Conservation (phyloP, 1,139 yeast genomes). For the Ashbya aceris region DNA sequence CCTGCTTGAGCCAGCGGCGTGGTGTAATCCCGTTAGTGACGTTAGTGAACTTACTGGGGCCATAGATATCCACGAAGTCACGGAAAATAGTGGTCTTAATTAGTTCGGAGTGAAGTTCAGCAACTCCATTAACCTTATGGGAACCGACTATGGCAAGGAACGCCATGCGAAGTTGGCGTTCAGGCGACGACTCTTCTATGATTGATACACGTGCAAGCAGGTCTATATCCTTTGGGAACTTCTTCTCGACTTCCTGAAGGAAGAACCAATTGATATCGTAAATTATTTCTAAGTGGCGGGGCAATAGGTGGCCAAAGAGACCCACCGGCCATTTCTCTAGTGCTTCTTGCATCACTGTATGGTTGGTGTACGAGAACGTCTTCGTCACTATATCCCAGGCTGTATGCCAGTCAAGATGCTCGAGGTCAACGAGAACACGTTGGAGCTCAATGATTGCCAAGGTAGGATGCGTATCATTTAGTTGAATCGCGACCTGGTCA, state of each 20-base stretch:
- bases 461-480: slow-evolving; percentile 94
- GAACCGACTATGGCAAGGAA: slow-evolving; percentile 85
- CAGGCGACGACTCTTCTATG: slow-evolving; percentile 63
- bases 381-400: slow-evolving; percentile 80
- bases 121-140: slow-evolving; percentile 91
- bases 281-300: slow-evolving; percentile 86
- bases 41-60: slow-evolving; percentile 74
- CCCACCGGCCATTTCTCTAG: slow-evolving; percentile 93
- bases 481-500: slow-evolving; percentile 82
- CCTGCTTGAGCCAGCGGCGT: slow-evolving; percentile 92
- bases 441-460: slow-evolving; percentile 84
- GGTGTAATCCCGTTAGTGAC: slow-evolving; percentile 96
- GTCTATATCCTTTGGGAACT: slow-evolving; percentile 64
- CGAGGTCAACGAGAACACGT: slow-evolving; percentile 77
- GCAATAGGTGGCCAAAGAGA: slow-evolving; percentile 65
- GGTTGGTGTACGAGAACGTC: slow-evolving; percentile 90
- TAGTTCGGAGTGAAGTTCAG: slow-evolving; percentile 87
- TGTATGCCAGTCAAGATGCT: slow-evolving; percentile 66
- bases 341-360: slow-evolving; percentile 92
- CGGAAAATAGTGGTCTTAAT: slow-evolving; percentile 83
- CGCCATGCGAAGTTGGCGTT: slow-evolving; percentile 88
- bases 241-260: slow-evolving; percentile 63
- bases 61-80: slow-evolving; percentile 78
- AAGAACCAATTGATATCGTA: slow-evolving; percentile 78
- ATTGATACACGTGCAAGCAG: slow-evolving; percentile 66